phyloP scores from a whole-genome alignment of 805 yeast genomes.

The Monosporozyma servazzii region DNA sequence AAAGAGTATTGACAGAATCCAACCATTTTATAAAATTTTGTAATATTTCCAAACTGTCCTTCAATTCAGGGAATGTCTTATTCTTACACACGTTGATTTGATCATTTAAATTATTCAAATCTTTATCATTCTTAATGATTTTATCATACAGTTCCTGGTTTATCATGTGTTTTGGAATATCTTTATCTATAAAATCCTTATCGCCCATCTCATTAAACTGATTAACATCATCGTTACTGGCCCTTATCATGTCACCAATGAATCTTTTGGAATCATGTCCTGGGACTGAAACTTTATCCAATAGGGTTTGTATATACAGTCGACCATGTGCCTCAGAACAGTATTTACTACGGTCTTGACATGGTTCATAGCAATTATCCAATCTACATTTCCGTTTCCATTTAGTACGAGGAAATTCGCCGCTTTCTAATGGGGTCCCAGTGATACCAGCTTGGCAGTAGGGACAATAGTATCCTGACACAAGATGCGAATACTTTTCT shows the following conservation, averaged over 20 bases:
- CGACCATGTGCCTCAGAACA: constrained; percentile 68
- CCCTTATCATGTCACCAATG: constrained; percentile 11
- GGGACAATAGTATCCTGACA: constrained; percentile 62
- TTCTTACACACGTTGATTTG: constrained; percentile 9
- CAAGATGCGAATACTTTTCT: constrained; percentile 41
- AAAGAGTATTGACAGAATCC: constrained; percentile 12
- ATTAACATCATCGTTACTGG: constrained; percentile 3
- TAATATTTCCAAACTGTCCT: constrained; percentile 9
- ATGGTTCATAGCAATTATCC: constrained; percentile 37
- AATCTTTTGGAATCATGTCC: constrained; percentile 6
- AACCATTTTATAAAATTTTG: constrained; percentile 28
- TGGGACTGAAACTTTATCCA: constrained; percentile 2
- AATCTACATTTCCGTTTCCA: constrained; percentile 77
- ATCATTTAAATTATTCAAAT: constrained; percentile 10
- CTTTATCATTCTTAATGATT: constrained; percentile 13
- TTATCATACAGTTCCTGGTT: constrained; percentile 12
- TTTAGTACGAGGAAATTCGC: constrained; percentile 36
- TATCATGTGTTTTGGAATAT: constrained; percentile 7
- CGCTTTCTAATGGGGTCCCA: constrained; percentile 18
- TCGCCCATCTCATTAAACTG: constrained; percentile 17
- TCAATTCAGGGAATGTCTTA: constrained; percentile 10
- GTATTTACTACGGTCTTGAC: constrained; percentile 47
- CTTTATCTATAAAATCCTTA: constrained; percentile 12
- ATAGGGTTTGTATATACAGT: constrained; percentile 12
- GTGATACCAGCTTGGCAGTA: constrained; percentile 46